Conservation (phyloP, 768 basidiomycete genomes). For the Galerina marginata region DNA sequence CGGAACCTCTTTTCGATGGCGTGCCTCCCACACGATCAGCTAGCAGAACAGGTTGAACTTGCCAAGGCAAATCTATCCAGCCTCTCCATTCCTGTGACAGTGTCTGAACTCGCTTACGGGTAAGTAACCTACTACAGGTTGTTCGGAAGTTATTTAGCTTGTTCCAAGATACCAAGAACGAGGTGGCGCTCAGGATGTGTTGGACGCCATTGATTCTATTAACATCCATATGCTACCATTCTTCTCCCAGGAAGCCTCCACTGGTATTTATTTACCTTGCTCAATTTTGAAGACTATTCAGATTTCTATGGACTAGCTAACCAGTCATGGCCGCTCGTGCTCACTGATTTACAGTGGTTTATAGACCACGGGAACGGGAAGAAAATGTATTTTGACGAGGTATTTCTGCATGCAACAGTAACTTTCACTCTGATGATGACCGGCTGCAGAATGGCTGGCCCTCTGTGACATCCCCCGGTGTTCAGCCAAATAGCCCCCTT, state of each 20-base stretch:
- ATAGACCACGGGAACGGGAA: constrained; percentile 63
- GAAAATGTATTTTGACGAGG: constrained; percentile 80
- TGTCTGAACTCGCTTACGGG: constrained; percentile 68
- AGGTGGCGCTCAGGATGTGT: constrained; percentile 56
- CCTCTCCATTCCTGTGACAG: constrained; percentile 69
- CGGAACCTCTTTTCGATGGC: constrained; percentile 70
- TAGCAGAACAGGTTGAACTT: constrained; percentile 55
- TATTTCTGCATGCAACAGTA: constrained; percentile 21
- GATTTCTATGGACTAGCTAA: constrained; percentile 42
- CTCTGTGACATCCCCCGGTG: constrained; percentile 61
- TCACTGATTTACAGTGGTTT: constrained; percentile 69
- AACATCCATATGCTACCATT: constrained; percentile 77
- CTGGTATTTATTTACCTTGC: constrained; percentile 39
- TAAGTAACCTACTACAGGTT: constrained; percentile 37
- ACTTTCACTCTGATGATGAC: not conserved
- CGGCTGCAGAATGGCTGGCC: constrained; percentile 76
- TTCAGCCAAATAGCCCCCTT: constrained; percentile 66
- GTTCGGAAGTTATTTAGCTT: not conserved
- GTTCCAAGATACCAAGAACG: constrained; percentile 40
- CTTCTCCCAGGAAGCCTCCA: constrained; percentile 62
- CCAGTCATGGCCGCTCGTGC: constrained; percentile 66
- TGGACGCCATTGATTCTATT: constrained; percentile 66
- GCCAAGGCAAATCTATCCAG: constrained; percentile 55
- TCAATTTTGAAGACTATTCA: not conserved
- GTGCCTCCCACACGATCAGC: constrained; percentile 52